phyloP scores from a whole-genome alignment of 2,329 filamentous ascomycete genomes.

The Fusarium mangiferae region DNA sequence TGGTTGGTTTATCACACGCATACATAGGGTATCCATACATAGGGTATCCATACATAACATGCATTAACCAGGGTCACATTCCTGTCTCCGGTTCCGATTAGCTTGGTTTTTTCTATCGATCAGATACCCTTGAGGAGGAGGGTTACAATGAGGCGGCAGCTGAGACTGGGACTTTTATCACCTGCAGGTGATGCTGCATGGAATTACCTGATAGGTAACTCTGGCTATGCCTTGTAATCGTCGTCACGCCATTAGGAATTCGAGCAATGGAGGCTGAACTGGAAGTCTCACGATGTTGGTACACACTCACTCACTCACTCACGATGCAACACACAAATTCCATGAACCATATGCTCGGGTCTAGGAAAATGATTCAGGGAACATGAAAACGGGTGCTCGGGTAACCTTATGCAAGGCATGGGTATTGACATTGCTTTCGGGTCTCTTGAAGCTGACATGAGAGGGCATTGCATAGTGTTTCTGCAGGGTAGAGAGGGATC shows the following conservation, averaged over 20 bases:
- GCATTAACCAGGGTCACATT: neutral
- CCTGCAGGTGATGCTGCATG: neutral
- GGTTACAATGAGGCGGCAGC: neutral
- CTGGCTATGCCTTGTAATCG: neutral
- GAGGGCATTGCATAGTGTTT: neutral
- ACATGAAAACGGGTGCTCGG: constrained; percentile 16
- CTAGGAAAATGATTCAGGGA: neutral
- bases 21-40: constrained; percentile 1
- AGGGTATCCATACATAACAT: neutral
- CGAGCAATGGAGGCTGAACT: constrained; percentile 1
- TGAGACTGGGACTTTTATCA: neutral
- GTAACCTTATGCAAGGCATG: constrained; percentile 11
- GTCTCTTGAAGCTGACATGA: neutral
- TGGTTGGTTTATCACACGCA: neutral
- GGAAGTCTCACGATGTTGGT: constrained; percentile 6
- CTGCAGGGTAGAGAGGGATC: constrained; percentile 16
- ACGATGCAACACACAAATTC: neutral
- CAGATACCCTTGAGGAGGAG: neutral
- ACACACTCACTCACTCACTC: neutral
- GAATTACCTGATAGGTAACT: neutral
- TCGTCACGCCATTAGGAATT: constrained; percentile 2
- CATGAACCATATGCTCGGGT: neutral
- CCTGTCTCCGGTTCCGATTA: neutral
- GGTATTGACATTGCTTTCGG: neutral
- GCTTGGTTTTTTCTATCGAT: neutral